Evolutionary conservation across 805 yeast genomes (phyloP).

Genomic region (Starmerella potacharoeniae): DNA sequence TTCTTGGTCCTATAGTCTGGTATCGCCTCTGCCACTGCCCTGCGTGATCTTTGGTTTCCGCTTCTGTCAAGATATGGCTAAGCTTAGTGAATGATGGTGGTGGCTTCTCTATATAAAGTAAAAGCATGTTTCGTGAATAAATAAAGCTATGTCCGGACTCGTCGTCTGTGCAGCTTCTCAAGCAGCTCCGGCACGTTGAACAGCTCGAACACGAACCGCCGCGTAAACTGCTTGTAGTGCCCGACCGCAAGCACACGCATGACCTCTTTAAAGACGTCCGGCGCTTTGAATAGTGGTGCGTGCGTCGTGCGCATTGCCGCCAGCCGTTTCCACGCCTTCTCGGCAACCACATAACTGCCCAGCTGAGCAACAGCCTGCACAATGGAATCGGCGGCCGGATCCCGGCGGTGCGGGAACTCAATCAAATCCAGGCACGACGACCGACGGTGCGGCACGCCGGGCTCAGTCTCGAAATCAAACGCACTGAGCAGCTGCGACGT

Average conservation of each 20-base stretch:
- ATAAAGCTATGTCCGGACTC: not conserved
- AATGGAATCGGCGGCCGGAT: constrained; percentile 15
- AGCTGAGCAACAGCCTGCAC: constrained; percentile 38
- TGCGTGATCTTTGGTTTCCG: too few relatives aligned
- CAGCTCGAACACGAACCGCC: constrained; percentile 56
- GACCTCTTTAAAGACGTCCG: constrained; percentile 43
- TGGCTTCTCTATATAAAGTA: too few relatives aligned
- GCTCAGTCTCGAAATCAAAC: constrained; percentile 13
- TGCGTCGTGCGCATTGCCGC: constrained; percentile 40
- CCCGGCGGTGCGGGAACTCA: constrained; percentile 8
- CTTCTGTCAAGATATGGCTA: too few relatives aligned
- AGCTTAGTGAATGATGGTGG: too few relatives aligned
- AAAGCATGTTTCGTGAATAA: not conserved
- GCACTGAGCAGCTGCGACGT: not conserved
- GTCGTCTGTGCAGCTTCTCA: constrained; percentile 15
- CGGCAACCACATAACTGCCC: constrained; percentile 43
- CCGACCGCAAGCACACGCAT: constrained; percentile 43
- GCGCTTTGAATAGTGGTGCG: constrained; percentile 45
- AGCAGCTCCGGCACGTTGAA: constrained; percentile 34
- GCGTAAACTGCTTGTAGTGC: constrained; percentile 48
- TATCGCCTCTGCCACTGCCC: too few relatives aligned
- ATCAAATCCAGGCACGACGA: constrained; percentile 16
- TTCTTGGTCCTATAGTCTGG: too few relatives aligned
- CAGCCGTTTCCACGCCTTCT: constrained; percentile 48
- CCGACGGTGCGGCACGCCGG: constrained; percentile 10